Evolutionary conservation across 192 early-diverging fungal genomes (phyloP).

Genomic region (Chytriomyces hyalinus): DNA sequence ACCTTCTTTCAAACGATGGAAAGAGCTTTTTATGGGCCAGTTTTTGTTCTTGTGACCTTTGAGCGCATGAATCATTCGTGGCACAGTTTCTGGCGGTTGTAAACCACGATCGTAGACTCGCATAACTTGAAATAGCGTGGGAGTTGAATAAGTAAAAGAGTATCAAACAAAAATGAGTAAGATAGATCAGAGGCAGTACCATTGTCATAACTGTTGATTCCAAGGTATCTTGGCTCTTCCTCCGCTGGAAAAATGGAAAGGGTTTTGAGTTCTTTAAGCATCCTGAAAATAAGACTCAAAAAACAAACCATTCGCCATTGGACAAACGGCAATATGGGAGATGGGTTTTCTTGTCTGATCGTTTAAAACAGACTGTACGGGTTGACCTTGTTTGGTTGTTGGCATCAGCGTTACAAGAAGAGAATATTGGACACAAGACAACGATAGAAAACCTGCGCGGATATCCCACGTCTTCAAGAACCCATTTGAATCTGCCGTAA

Average conservation of each 20-base stretch:
- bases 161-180: not conserved
- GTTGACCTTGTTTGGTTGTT: slow-evolving; percentile 47
- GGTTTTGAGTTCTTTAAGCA: not conserved
- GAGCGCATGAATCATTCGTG: slow-evolving; percentile 77
- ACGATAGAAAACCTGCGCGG: slow-evolving; percentile 59
- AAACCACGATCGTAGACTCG: slow-evolving; percentile 91
- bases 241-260: slow-evolving; percentile 11
- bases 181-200: slow-evolving; percentile 48
- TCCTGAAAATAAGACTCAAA: not conserved
- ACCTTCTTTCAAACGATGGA: slow-evolving; percentile 75
- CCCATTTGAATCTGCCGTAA: slow-evolving; percentile 86
- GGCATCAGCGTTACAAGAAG: not conserved
- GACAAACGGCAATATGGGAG: slow-evolving; percentile 72
- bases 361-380: slow-evolving; percentile 64
- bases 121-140: slow-evolving; percentile 61
- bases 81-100: slow-evolving; percentile 70
- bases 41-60: slow-evolving; percentile 93
- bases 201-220: slow-evolving; percentile 93
- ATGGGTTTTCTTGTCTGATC: slow-evolving; percentile 76
- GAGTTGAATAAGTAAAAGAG: not conserved
- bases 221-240: slow-evolving; percentile 79
- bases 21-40: slow-evolving; percentile 93
- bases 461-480: slow-evolving; percentile 93
- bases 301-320: slow-evolving; percentile 38
- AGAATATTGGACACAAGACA: not conserved